A percentile compares a stretch with the other conserved stretches of the same genome.
These are phyloP conservation scores for Amanita polypyramis DNA, from an alignment of 768 basidiomycete genomes.

Conservation along the genomic window DNA sequence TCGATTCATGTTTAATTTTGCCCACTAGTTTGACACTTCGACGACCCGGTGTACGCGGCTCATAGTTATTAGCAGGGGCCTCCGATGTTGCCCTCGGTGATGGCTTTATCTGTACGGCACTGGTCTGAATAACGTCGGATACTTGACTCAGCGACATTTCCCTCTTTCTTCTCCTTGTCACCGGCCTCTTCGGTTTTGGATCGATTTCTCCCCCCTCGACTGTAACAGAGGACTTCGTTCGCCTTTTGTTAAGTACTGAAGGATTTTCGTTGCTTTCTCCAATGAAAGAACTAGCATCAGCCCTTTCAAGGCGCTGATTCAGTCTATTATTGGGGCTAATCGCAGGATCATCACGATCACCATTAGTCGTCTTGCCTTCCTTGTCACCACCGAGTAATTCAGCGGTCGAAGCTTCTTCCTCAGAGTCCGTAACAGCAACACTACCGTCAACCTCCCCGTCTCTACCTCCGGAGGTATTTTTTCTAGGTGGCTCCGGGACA, in stretches of 20 bases:
- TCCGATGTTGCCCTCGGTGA: not conserved
- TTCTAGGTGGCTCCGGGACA: not conserved
- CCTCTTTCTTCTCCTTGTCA: not conserved
- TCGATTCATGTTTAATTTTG: not conserved
- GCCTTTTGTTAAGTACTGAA: not conserved
- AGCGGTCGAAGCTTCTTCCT: not conserved
- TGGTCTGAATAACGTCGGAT: not conserved
- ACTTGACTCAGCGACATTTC: not conserved
- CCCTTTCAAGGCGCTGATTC: not conserved
- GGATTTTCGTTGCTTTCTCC: not conserved
- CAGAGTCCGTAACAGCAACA: not conserved
- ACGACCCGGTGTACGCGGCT: not conserved
- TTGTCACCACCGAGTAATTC: not conserved
- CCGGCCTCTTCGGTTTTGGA: not conserved
- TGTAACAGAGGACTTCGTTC: not conserved
- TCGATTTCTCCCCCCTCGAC: not conserved
- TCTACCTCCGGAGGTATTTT: not conserved
- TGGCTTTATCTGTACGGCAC: conserved; percentile 11
- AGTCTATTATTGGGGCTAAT: not conserved
- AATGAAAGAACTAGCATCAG: not conserved
- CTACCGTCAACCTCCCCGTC: not conserved
- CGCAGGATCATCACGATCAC: too few relatives aligned
- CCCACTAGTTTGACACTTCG: not conserved
- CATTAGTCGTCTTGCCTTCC: not conserved
- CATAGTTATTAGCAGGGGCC: not conserved